A percentile compares a stretch with the other conserved stretches of the same genome.
phyloP scores from a whole-genome alignment of 495 filamentous ascomycete species.

The Annulohypoxylon stygium region DNA sequence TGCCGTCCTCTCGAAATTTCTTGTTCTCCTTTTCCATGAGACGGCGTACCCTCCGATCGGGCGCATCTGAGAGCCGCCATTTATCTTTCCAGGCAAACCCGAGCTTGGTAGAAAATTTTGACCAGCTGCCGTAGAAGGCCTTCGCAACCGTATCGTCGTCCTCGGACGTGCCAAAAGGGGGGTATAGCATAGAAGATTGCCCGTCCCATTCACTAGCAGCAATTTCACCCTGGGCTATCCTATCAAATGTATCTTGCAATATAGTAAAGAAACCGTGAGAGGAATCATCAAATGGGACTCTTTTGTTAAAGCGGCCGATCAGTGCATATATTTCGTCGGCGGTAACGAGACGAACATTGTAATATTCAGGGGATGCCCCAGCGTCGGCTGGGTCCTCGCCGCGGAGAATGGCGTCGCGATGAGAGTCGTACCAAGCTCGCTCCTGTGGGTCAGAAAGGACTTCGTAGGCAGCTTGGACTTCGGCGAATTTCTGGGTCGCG shows the following conservation, averaged over 20 bases:
- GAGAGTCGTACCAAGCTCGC: conserved; percentile 96
- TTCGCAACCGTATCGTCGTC: conserved; percentile 78
- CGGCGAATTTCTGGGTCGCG: conserved; percentile 87
- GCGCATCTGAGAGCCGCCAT: conserved; percentile 85
- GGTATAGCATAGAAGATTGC: conserved; percentile 69
- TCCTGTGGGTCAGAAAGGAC: conserved; percentile 96
- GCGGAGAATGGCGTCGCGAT: conserved; percentile 84
- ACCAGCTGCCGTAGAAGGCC: conserved; percentile 87
- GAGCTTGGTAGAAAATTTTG: conserved; percentile 84
- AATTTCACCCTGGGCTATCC: conserved; percentile 84
- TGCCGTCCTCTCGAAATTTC: conserved; percentile 81
- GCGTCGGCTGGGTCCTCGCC: conserved; percentile 65
- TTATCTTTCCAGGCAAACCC: conserved; percentile 89
- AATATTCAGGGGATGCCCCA: conserved; percentile 63
- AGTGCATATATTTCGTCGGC: conserved; percentile 79
- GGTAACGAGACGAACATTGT: conserved; percentile 78
- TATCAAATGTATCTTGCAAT: conserved; percentile 78
- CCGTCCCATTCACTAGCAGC: conserved; percentile 77
- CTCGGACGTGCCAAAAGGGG: conserved; percentile 78
- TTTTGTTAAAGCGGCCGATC: conserved; percentile 80
- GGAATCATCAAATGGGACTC: conserved; percentile 81
- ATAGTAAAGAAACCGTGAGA: conserved; percentile 85
- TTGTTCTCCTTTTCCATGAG: conserved; percentile 97
- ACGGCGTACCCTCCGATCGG: conserved; percentile 84
- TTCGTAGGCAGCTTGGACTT: conserved; percentile 93